These are phyloP conservation scores for Thielaviopsis populi DNA, from an alignment of 2,329 filamentous ascomycete genomes.

Conservation along the genomic window DNA sequence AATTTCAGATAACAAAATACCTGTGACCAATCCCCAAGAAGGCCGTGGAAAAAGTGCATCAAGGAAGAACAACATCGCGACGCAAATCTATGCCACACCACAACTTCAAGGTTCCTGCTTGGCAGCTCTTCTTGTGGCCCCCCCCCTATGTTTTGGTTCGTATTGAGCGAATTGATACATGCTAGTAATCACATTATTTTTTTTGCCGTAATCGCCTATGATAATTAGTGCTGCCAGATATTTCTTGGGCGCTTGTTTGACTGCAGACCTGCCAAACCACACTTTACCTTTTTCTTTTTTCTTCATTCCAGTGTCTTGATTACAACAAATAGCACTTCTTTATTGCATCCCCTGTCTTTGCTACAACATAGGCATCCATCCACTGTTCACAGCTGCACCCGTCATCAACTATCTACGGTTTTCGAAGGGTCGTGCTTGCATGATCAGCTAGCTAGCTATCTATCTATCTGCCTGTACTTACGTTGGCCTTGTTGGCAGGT, in stretches of 20 bases:
- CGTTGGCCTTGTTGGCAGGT: not conserved
- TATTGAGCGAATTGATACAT: not conserved
- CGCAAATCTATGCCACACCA: too few species aligned
- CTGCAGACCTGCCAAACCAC: not conserved
- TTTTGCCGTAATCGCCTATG: not conserved
- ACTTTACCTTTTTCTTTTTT: not conserved
- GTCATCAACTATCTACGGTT: too few species aligned
- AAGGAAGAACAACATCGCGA: too few species aligned
- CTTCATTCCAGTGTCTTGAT: not conserved
- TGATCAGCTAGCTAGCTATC: too few species aligned
- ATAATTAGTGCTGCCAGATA: not conserved
- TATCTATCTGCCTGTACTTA: too few species aligned
- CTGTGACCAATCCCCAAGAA: not conserved
- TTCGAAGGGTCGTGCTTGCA: not conserved
- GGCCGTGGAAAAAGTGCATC: too few species aligned
- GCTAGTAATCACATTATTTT: not conserved
- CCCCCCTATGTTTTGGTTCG: not conserved
- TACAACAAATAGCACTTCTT: too few species aligned
- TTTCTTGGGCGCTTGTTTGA: not conserved
- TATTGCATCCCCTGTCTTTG: not conserved
- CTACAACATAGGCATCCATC: not conserved
- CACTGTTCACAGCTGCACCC: too few species aligned
- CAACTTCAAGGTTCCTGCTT: too few species aligned
- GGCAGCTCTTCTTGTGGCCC: not conserved
- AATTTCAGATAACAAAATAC: too few species aligned